Evolutionary conservation across 371 early-diverging fungal genomes (phyloP).

Genomic region (Syncephalastrum monosporum): DNA sequence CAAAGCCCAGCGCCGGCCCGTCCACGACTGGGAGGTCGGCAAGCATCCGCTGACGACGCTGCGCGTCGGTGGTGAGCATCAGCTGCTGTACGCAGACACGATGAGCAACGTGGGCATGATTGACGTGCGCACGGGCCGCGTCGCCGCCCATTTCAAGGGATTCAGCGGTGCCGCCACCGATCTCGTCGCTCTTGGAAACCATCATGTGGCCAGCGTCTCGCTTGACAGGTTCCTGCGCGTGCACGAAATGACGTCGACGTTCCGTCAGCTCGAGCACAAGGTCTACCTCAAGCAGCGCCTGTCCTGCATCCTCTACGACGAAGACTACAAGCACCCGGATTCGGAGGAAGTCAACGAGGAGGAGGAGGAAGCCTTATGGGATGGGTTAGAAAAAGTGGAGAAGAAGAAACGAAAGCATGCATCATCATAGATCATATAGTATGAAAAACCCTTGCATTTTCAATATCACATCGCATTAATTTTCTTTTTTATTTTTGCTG

Average conservation of each 20-base stretch:
- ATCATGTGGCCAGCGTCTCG: slow-evolving; percentile 61
- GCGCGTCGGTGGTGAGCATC: slow-evolving; percentile 43
- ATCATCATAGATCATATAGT: neutral
- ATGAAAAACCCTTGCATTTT: no score
- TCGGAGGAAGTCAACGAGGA: slow-evolving; percentile 33
- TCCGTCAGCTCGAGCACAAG: slow-evolving; percentile 62
- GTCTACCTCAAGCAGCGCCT: slow-evolving; percentile 83
- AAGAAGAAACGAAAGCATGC: slow-evolving; percentile 11
- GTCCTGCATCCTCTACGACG: slow-evolving; percentile 67
- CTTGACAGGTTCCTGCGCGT: slow-evolving; percentile 79
- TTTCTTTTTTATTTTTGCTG: no score
- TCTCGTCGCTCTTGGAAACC: slow-evolving; percentile 17
- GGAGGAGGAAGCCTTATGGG: slow-evolving; percentile 59
- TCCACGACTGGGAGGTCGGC: slow-evolving; percentile 64
- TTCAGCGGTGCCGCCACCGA: slow-evolving; percentile 74
- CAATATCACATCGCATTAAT: no score
- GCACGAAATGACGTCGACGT: slow-evolving; percentile 62
- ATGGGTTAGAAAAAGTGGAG: slow-evolving; percentile 44
- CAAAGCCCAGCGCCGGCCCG: slow-evolving; percentile 67
- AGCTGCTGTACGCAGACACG: slow-evolving; percentile 79
- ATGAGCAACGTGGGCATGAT: slow-evolving; percentile 67
- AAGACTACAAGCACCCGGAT: slow-evolving; percentile 40
- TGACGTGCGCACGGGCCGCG: slow-evolving; percentile 63
- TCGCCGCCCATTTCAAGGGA: slow-evolving; percentile 57
- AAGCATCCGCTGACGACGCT: slow-evolving; percentile 64